These are phyloP conservation scores for Ajuga chamaepitys DNA, from an alignment of 257 asterid genomes.

Conservation along the genomic window DNA sequence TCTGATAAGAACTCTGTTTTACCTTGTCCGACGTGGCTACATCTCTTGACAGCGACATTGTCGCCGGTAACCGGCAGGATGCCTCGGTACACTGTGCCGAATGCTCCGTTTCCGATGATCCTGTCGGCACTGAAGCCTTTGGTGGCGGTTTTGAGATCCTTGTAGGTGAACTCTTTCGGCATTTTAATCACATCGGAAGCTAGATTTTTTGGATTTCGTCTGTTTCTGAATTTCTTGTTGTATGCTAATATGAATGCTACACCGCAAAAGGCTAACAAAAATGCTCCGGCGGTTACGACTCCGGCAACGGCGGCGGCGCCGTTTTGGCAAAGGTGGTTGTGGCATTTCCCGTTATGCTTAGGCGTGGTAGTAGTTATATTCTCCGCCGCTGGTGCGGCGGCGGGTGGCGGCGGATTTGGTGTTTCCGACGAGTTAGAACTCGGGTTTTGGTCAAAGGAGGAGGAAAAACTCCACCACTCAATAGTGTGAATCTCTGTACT, in stretches of 20 bases:
- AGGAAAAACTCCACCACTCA: constrained; percentile 83
- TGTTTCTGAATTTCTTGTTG: constrained; percentile 40
- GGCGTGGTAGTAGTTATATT: constrained; percentile 15
- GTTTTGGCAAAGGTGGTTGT: constrained; percentile 41
- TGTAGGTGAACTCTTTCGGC: constrained; percentile 81
- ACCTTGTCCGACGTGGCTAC: constrained; percentile 82
- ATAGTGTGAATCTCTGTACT: constrained; percentile 77
- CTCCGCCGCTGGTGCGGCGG: constrained; percentile 28
- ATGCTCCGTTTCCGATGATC: constrained; percentile 72
- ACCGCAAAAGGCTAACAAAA: constrained; percentile 53
- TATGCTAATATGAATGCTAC: constrained; percentile 46
- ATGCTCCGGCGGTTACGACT: constrained; percentile 74
- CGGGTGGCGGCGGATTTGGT: constrained; percentile 33
- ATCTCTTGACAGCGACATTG: constrained; percentile 70
- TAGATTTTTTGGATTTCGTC: constrained; percentile 28
- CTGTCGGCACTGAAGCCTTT: constrained; percentile 48
- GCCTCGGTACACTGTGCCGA: constrained; percentile 77
- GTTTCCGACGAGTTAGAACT: constrained; percentile 28
- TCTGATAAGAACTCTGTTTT: constrained; percentile 71
- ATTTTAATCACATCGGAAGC: constrained; percentile 61
- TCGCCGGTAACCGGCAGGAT: constrained; percentile 45
- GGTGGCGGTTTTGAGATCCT: constrained; percentile 58
- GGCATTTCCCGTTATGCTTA: constrained; percentile 37
- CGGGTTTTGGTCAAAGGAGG: constrained; percentile 49
- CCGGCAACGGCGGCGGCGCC: constrained; percentile 72